These are phyloP conservation scores for Scytalidium lignicola DNA, from an alignment of 2,329 filamentous ascomycete species.

Conservation along the genomic window DNA sequence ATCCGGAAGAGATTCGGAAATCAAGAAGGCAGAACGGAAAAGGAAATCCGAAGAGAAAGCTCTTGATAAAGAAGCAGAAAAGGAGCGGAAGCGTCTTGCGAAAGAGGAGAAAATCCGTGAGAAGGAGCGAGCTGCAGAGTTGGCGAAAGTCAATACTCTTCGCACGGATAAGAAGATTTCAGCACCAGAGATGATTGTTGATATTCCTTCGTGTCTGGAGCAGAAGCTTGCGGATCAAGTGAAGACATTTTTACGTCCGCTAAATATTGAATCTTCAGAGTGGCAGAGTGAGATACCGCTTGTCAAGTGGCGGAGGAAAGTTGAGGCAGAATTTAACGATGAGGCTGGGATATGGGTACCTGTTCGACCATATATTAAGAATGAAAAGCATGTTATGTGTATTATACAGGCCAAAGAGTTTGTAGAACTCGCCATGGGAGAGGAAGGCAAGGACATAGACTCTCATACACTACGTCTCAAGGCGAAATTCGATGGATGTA, in stretches of 20 bases:
- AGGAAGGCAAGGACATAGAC: slow-evolving; percentile 47
- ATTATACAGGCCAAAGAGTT: slow-evolving; percentile 61
- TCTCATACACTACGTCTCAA: slow-evolving; percentile 53
- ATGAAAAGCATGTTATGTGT: slow-evolving; percentile 48
- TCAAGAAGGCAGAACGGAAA: slow-evolving; percentile 14
- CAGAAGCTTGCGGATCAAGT: slow-evolving; percentile 39
- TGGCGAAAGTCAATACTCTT: slow-evolving; percentile 69
- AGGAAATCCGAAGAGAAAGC: slow-evolving; percentile 13
- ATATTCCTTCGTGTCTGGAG: slow-evolving; percentile 55
- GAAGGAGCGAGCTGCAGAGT: slow-evolving; percentile 58
- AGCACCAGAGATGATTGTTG: slow-evolving; percentile 71
- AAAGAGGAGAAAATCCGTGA: slow-evolving; percentile 59
- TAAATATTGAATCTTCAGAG: slow-evolving; percentile 41
- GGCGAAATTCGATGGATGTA: slow-evolving; percentile 44
- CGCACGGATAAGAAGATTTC: slow-evolving; percentile 70
- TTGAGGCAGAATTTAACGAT: slow-evolving; percentile 41
- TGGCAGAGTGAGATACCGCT: slow-evolving; percentile 43
- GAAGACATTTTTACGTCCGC: slow-evolving; percentile 43
- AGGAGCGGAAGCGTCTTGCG: slow-evolving; percentile 50
- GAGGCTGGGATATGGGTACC: slow-evolving; percentile 45
- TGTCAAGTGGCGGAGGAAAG: slow-evolving; percentile 49
- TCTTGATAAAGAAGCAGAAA: slow-evolving; percentile 31
- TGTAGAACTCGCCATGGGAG: slow-evolving; percentile 49
- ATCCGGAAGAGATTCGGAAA: slow-evolving; percentile 9
- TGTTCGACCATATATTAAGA: slow-evolving; percentile 32